phyloP scores from a whole-genome alignment of 2,329 filamentous ascomycete species.

The Aspergillus costaricaensis region DNA sequence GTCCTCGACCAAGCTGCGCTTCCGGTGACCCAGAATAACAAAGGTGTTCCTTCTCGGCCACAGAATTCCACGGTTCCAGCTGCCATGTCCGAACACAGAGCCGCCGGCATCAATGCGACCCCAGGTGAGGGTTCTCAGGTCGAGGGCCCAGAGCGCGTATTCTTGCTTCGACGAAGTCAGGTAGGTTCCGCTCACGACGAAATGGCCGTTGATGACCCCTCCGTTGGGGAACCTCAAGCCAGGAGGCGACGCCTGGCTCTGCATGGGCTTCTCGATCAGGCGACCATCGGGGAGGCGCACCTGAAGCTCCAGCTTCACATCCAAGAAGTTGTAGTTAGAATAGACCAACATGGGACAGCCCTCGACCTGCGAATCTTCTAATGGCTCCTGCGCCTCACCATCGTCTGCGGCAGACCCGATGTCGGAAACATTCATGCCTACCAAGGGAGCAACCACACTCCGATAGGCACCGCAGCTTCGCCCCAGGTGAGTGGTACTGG shows the following conservation, averaged over 20 bases:
- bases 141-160: slow-evolving; percentile 93
- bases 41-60: slow-evolving; percentile 95
- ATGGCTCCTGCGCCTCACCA: slow-evolving; percentile 38
- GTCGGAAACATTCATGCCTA: slow-evolving; percentile 46
- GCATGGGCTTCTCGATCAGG: slow-evolving; percentile 84
- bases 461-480: slow-evolving; percentile 95
- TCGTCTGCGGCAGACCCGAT: slow-evolving; percentile 47
- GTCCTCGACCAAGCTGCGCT: slow-evolving; percentile 90
- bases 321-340: slow-evolving; percentile 98
- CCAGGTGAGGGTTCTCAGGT: slow-evolving; percentile 86
- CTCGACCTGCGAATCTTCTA: slow-evolving; percentile 31
- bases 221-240: slow-evolving; percentile 95
- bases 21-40: slow-evolving; percentile 91
- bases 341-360: slow-evolving; percentile 86
- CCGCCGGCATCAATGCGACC: slow-evolving; percentile 93
- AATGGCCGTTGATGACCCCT: slow-evolving; percentile 91
- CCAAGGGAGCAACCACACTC: slow-evolving; percentile 85
- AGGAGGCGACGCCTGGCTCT: slow-evolving; percentile 77
- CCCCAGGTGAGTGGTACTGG: slow-evolving; percentile 79
- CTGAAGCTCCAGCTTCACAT: slow-evolving; percentile 94
- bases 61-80: slow-evolving; percentile 93
- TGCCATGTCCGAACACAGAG: slow-evolving; percentile 92
- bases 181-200: slow-evolving; percentile 96
- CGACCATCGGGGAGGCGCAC: slow-evolving; percentile 81
- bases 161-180: slow-evolving; percentile 97